These are phyloP conservation scores for Epichloe amarillans DNA, from an alignment of 2,329 filamentous ascomycete genomes.

Conservation along the genomic window DNA sequence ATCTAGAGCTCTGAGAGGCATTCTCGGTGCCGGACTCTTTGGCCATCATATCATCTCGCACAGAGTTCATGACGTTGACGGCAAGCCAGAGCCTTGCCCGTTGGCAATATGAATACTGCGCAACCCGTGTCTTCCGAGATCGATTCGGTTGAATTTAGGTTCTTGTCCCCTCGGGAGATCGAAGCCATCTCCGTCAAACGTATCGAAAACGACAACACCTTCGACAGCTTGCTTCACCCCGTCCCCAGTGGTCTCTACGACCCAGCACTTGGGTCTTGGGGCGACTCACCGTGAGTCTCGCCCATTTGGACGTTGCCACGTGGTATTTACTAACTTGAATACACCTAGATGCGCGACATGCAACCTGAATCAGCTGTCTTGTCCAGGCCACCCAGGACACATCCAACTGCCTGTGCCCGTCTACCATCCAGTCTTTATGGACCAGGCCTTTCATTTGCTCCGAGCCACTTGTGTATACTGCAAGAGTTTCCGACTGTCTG, in stretches of 20 bases:
- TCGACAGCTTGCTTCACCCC: slow-evolving; percentile 82
- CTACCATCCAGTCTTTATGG: slow-evolving; percentile 94
- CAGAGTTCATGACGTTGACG: not conserved
- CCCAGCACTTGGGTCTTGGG: slow-evolving; percentile 78
- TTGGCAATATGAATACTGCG: slow-evolving; percentile 49
- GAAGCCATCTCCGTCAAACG: slow-evolving; percentile 80
- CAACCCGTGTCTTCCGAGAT: slow-evolving; percentile 77
- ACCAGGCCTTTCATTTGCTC: slow-evolving; percentile 74
- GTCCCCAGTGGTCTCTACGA: slow-evolving; percentile 88
- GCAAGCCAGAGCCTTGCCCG: not conserved
- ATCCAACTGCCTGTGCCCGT: slow-evolving; percentile 88
- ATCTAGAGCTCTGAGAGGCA: not conserved
- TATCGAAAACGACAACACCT: slow-evolving; percentile 88
- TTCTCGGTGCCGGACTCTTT: not conserved
- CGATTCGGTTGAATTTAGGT: slow-evolving; percentile 77
- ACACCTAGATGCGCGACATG: slow-evolving; percentile 72
- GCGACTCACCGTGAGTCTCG: slow-evolving; percentile 56
- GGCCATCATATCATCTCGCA: not conserved
- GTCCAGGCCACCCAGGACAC: slow-evolving; percentile 87
- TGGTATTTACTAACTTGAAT: slow-evolving; percentile 1
- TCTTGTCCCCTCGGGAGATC: slow-evolving; percentile 73
- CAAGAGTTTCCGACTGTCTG: slow-evolving; percentile 69
- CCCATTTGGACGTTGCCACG: not conserved
- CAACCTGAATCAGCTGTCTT: slow-evolving; percentile 66
- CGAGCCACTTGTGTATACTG: slow-evolving; percentile 87